Percentiles rank a stretch among this genome's conserved stretches.
These are phyloP conservation scores for Tuctoria greenei DNA, from an alignment of 176 grass and related monocot species.

Conservation along the genomic window DNA sequence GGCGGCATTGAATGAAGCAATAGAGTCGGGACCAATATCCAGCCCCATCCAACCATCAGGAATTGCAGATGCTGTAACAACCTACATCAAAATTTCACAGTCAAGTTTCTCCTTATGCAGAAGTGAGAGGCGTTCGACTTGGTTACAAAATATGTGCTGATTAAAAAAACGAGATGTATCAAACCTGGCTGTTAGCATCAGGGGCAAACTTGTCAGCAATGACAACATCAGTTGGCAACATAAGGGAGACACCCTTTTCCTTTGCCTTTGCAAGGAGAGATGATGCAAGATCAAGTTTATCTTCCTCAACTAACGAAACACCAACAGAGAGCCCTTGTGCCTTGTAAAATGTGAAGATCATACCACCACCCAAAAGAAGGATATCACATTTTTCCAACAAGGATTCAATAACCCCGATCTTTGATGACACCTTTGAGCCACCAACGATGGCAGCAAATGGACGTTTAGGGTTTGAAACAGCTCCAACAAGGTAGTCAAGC, in stretches of 20 bases:
- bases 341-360: slow-evolving; percentile 90
- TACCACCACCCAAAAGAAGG: slow-evolving; percentile 74
- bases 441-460: slow-evolving; percentile 77
- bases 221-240: slow-evolving; percentile 65
- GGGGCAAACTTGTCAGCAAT: slow-evolving; percentile 76
- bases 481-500: slow-evolving; percentile 79
- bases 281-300: slow-evolving; percentile 67
- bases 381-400: slow-evolving; percentile 70
- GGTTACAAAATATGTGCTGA: not conserved
- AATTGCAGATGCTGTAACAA: slow-evolving; percentile 48
- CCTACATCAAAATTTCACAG: slow-evolving; percentile 26
- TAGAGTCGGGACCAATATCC: slow-evolving; percentile 44
- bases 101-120: not conserved
- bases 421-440: slow-evolving; percentile 80
- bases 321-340: slow-evolving; percentile 71
- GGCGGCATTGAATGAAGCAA: slow-evolving; percentile 44
- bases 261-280: slow-evolving; percentile 66
- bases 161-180: not conserved
- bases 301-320: slow-evolving; percentile 70
- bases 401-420: slow-evolving; percentile 75
- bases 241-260: slow-evolving; percentile 64
- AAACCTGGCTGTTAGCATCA: slow-evolving; percentile 70
- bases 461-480: slow-evolving; percentile 65
- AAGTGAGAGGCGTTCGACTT: not conserved
- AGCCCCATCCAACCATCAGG: slow-evolving; percentile 54